These are phyloP conservation scores for Pseudogymnoascus verrucosus DNA, from an alignment of 2,329 filamentous ascomycete species.

Conservation along the genomic window DNA sequence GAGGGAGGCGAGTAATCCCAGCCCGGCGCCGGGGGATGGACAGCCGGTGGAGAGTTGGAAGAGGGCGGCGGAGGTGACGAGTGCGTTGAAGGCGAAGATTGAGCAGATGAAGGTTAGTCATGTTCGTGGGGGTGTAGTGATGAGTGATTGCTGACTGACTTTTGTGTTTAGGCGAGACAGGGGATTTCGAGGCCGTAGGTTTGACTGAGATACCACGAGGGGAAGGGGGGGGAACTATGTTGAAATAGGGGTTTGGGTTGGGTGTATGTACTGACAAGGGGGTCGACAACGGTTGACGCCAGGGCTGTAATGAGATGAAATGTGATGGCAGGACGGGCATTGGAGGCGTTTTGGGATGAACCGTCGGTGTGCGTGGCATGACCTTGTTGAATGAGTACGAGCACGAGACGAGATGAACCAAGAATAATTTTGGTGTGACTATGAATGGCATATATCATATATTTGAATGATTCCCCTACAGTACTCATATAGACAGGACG, in stretches of 20 bases:
- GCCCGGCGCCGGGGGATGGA: conserved; percentile 26
- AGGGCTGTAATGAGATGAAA: background rate
- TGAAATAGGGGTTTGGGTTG: background rate
- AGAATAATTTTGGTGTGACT: background rate
- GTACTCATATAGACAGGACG: too few relatives aligned
- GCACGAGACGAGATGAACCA: background rate
- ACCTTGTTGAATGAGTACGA: background rate
- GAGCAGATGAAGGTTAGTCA: conserved; percentile 86
- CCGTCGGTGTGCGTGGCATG: background rate
- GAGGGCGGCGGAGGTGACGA: conserved; percentile 92
- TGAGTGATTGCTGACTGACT: conserved; percentile 10
- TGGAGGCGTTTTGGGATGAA: background rate
- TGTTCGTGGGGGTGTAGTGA: background rate
- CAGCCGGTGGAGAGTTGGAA: conserved; percentile 88
- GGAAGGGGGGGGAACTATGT: background rate
- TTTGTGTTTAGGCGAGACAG: conserved; percentile 37
- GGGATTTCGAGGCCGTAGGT: conserved; percentile 39
- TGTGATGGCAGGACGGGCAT: background rate
- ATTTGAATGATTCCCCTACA: background rate
- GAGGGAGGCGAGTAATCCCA: conserved; percentile 23
- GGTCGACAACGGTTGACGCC: background rate
- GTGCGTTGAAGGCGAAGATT: conserved; percentile 92
- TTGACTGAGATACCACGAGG: background rate
- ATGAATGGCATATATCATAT: background rate
- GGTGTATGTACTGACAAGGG: background rate